Percentiles rank a stretch among this genome's conserved stretches.
These are phyloP conservation scores for Gracilaria domingensis DNA, from an alignment of 23 red algal genomes.

Conservation along the genomic window DNA sequence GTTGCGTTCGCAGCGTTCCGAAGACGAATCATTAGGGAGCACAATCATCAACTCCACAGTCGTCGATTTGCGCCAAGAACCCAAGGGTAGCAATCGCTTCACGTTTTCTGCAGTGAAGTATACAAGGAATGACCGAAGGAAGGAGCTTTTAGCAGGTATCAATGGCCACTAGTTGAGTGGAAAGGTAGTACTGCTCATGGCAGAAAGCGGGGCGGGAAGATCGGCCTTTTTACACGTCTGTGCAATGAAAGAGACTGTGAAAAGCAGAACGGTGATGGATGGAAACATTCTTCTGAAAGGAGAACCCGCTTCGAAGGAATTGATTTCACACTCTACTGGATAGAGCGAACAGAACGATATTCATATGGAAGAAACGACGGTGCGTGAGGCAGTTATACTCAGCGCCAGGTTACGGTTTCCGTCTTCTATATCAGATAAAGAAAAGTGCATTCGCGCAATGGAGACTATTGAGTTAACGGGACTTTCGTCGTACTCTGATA, in stretches of 20 bases:
- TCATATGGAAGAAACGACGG: constrained; percentile 83
- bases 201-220: constrained; percentile 85
- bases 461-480: constrained; percentile 75
- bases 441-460: constrained; percentile 42
- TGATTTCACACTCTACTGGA: constrained; percentile 66
- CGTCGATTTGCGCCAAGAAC: not conserved
- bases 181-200: constrained; percentile 79
- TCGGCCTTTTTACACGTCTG: constrained; percentile 89
- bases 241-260: constrained; percentile 84
- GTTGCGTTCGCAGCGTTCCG: not conserved
- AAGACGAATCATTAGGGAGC: not conserved
- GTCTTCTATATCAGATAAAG: constrained; percentile 39
- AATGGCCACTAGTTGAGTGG: constrained; percentile 70
- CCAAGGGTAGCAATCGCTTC: constrained; percentile 8
- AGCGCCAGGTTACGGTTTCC: no score
- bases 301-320: constrained; percentile 26
- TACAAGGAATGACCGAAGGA: constrained; percentile 46
- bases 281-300: constrained; percentile 84
- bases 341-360: constrained; percentile 95
- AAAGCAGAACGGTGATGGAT: constrained; percentile 28
- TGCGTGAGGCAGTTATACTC: constrained; percentile 85
- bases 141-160: constrained; percentile 69
- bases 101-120: constrained; percentile 65
- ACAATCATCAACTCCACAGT: not conserved
- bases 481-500: constrained; percentile 44